Base-by-base conservation (phyloP, 495 filamentous ascomycete species). In the Corynascus novoguineensis region DNA sequence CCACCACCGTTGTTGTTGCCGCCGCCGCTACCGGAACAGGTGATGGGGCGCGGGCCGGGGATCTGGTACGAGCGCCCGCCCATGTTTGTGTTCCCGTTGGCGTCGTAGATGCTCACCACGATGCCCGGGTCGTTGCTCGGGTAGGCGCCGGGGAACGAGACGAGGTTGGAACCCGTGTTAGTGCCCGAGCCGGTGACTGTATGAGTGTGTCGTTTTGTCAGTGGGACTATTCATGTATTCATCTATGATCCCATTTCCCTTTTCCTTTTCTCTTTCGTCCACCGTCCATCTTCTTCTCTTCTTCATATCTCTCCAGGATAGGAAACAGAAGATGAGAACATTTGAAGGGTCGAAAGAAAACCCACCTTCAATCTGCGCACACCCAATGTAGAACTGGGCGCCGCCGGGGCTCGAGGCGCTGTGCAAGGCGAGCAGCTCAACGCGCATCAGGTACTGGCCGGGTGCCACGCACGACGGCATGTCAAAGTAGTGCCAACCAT, bases 341-440 rank as follows among this genome's bases (percentile, higher is more conserved):
- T n/a, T n/a, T n/a, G 14, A 38, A 4, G 35, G 14, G 35, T n/a
- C n/a, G 35, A 17, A 17, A n/a, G 1, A 38, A 10, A 37, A 38
- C 37, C n/a, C 21, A 41, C 37, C n/a, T 25, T 75, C 76, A 53
- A 81, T 77, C 66, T 74, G 72, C 10, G 73, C 71, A 60, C 73
- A 75, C 60, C 71, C 71, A 58, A 73, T 74, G 60, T 80, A 80
- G 59, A 81, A 76, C 64, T 82, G 78, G 1, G 79, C 78, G 38
- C 72, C 75, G 8, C 71, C 71, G 1, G 51, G 46, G n/a, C 25
- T 45, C 21, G 61, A 53, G 17, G 78, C 77, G 15, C 60, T 62
- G 66, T 80, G 77, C 25, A 81, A 72, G 6, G 78, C 77, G 29
- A 80, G 73, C 7, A 80, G 59, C 67, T 81, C 78, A 31, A 77